Evolutionary conservation across 108 stramenopile genomes (phyloP).

Genomic region (Skeletonema marinoi): DNA sequence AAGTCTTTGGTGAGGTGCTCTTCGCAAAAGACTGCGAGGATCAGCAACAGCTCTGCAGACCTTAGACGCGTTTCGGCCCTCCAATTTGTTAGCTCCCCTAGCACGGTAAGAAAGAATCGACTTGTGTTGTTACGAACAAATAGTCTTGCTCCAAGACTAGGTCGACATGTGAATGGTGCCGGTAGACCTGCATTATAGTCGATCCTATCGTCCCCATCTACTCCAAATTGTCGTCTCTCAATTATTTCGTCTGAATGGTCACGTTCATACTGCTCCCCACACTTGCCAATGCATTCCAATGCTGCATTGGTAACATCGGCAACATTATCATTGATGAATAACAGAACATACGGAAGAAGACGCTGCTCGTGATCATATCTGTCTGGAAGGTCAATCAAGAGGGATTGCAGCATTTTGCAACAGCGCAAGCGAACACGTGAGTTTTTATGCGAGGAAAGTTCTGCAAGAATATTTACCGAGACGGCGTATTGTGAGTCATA

Average conservation of each 20-base stretch:
- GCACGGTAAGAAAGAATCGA: conserved; percentile 67
- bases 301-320: conserved; percentile 23
- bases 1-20: conserved; percentile 64
- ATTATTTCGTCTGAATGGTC: conserved; percentile 75
- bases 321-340: conserved; percentile 58
- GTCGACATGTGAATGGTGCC: conserved; percentile 59
- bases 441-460: conserved; percentile 49
- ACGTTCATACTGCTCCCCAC: conserved; percentile 68
- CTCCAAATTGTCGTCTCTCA: conserved; percentile 72
- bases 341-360: conserved; percentile 76
- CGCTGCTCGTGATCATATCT: conserved; percentile 78
- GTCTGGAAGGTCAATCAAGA: conserved; percentile 73
- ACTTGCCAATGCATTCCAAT: conserved; percentile 47
- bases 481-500: conserved; percentile 55
- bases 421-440: conserved; percentile 54
- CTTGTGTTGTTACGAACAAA: conserved; percentile 70
- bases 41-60: conserved; percentile 43
- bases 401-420: conserved; percentile 55
- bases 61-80: conserved; percentile 32
- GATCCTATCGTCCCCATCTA: conserved; percentile 68
- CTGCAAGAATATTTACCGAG: conserved; percentile 52
- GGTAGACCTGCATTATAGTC: conserved; percentile 64
- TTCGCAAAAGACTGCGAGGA: conserved; percentile 60
- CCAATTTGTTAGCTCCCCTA: conserved; percentile 74
- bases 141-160: conserved; percentile 71